Evolutionary conservation across 129 eudicot genomes (phyloP), one percentile per base, ranked within the genome.

Genomic region (Artemisia annua): DNA sequence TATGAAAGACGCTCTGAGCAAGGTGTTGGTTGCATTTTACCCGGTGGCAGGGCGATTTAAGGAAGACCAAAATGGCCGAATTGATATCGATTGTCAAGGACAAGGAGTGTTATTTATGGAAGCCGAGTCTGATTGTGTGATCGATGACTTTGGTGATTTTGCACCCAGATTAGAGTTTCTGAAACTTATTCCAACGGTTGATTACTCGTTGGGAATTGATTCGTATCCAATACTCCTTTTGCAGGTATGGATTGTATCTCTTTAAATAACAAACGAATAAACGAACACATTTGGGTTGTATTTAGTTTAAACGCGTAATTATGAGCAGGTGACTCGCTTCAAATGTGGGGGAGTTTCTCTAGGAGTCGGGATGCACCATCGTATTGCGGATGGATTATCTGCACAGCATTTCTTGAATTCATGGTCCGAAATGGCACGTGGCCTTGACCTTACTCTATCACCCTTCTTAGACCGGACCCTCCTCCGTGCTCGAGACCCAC

Each of bases 1-100:
- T 61, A 69, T 69, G 63, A 53, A 53, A 62, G 63, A 69, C 15
- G 63, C 63, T 53, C 46, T 69, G 49, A 69, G 74, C n/a, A 69
- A 19, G 26, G 74, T 4, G 11, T 30, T 69, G n/a, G 74, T 69
- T 32, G 63, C 12, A 11, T 69, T 69, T 69, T 69, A 69, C 26
- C 74, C 74, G 7, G 12, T 69, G 30, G 74, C 63, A 5, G 74
- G 74, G 16, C 74, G 63, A 30, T 53, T 69, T 10, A 32, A n/a
- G 26, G 16, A n/a, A 17, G 51, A 15, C 28, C 20, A 53, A 11
- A 5, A 69, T 53, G 74, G 74, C 3, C 28, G 74, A 3, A n/a
- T 53, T 15, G 51, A 11, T 17, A 69, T 69, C 16, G 63, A 53
- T 53, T 69, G 74, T 16, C 51, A 52, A 32, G 63, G 51, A 53